phyloP scores from a whole-genome alignment of 2,329 filamentous ascomycete genomes.

The Aureobasidium sp. region DNA sequence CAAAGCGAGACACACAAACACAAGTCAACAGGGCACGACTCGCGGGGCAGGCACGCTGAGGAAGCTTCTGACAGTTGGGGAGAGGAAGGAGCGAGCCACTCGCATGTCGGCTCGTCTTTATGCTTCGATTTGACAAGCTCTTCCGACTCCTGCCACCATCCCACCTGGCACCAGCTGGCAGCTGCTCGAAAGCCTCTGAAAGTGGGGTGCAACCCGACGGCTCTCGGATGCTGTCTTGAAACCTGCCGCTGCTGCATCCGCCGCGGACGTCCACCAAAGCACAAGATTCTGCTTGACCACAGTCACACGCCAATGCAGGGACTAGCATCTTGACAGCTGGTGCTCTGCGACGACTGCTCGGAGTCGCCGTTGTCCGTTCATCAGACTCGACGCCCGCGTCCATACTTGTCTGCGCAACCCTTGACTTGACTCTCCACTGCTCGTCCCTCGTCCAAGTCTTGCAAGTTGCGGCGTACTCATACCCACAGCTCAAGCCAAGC shows the following conservation, averaged over 20 bases:
- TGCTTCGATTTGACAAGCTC: neutral
- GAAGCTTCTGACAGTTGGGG: neutral
- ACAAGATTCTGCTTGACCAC: slow-evolving; percentile 11
- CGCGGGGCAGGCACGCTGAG: neutral
- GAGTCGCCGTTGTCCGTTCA: neutral
- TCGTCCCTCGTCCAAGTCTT: neutral
- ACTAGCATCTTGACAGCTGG: neutral
- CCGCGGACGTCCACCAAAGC: neutral
- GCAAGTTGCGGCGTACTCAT: neutral
- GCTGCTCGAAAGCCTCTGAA: neutral
- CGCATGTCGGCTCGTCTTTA: neutral
- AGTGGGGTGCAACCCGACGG: neutral
- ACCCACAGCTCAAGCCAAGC: neutral
- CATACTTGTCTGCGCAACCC: neutral
- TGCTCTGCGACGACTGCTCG: neutral
- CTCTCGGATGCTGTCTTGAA: neutral
- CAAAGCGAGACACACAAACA: slow-evolving; percentile 2
- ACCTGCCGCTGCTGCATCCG: slow-evolving; percentile 1
- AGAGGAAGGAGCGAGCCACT: neutral
- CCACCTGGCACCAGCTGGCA: neutral
- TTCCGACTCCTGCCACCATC: neutral
- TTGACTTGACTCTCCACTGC: neutral
- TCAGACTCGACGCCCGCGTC: neutral
- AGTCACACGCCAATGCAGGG: slow-evolving; percentile 10
- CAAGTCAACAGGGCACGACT: slow-evolving; percentile 1